Base-by-base conservation (phyloP, 2,329 filamentous ascomycete genomes). In the Aspergillus viridinutans region DNA sequence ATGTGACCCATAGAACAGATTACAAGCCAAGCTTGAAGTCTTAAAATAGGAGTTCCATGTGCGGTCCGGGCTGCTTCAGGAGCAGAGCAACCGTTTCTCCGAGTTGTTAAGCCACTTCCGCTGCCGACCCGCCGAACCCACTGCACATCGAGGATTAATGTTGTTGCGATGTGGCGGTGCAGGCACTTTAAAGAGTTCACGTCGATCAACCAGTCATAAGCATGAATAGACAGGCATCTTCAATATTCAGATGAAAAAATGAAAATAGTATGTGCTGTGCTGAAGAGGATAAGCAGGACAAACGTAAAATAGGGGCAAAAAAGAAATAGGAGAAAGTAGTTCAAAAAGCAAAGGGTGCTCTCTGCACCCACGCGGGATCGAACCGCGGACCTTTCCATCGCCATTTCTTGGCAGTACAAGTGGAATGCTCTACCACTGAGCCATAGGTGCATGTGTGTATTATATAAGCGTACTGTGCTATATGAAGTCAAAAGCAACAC, bases 151-250 rank as follows among this genome's bases (percentile, higher is more conserved):
- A 21, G 68, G 70, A 67, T 55, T 42, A 70, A 70, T 50, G 32
- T 67, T 72, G 61, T 64, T 67, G 62, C 70, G 69, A 1, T 61
- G 68, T 68, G 69, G 69, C 69, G 64, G 63, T 68, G 66, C 63
- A 55, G 38, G 29, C 29, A 14, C 12, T 14, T 32, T 12, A 10
- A 32, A 32, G 29, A 29, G 28, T 29, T 25, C 28, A 14, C 32
- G 32, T 35, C 4, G 12, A 17, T 14, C 28, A 4, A 32, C 12
- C 29, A 32, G 29, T 14, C 12, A 14, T 14, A 17, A 38, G 32
- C 14, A 38, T 6, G 6, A 17, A 38, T n/a, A 38, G 5, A 38
- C 32, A 17, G 5, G 5, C 3, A 17, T 38, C 14, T 38, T 38
- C 5, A 38, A 17, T 3, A 6, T 38, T 7, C 32, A 7, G 32